Evolutionary conservation across 2,329 filamentous ascomycete species (phyloP), one percentile per base, ranked within the genome.

Genomic region (Arthrobotrys megalospora): DNA sequence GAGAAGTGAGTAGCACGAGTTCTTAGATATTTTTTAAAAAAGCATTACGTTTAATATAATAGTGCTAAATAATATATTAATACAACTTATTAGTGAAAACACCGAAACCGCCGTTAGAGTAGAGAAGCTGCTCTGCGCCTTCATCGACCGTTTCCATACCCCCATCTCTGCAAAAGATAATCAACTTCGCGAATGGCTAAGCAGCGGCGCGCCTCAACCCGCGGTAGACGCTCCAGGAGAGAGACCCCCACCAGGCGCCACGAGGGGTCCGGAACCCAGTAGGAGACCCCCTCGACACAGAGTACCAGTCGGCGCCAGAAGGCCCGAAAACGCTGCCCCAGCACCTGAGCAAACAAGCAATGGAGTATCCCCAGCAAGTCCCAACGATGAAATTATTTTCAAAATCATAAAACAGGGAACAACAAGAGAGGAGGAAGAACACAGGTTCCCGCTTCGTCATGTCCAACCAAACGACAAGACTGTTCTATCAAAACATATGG

Each of bases 151-250:
- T 8, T 72, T 72, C 16, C 58, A 65, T 14, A 43, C 43, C 10
- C 68, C 68, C 1, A 34, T 72, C 6, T 65, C 68, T 24, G 14
- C 32, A 21, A 64, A 72, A 32, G 58, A 65, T 38, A 52, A 58
- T 8, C 68, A 72, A n/a, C 58, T 72, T 55, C 36, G 34, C 0
- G 58, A 72, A 14, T 72, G 68, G 68, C 4, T 72, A 28, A 53
- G 16, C 12, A 38, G 63, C 34, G 58, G 47, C 1, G 43, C n/a
- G 7, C 12, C 32, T 8, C 47, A 24, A 32, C n/a, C 34, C n/a
- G 6, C 28, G 4, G 4, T 11, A 6, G 47, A 52, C 8, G n/a
- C 36, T 1, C 8, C 68, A 6, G 55, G 43, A 11, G 55, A 24
- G 43, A 19, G 41, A 14, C 0, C 24, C 10, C 3, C 50, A 3